A percentile compares a stretch with the other conserved stretches of the same genome.
Conservation (phyloP, 169 alveolate genomes). For the Eimeria praecox region DNA sequence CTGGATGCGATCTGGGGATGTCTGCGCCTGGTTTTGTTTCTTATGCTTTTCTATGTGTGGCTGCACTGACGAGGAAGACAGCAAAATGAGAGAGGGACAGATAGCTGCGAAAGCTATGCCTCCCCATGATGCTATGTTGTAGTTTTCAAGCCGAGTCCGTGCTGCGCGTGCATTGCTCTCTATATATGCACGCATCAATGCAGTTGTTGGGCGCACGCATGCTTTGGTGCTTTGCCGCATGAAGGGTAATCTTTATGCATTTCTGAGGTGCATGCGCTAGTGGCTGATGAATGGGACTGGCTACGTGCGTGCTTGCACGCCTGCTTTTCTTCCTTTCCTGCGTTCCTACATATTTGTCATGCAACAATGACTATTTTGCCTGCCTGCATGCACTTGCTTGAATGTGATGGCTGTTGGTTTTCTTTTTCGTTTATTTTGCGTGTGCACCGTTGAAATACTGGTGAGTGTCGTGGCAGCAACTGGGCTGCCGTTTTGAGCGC, state of each 20-base stretch:
- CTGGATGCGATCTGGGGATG: neutral
- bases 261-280: no score
- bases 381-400: neutral
- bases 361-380: no score
- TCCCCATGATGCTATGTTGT: conserved; percentile 15
- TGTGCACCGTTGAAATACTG: neutral
- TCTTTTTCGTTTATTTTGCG: neutral
- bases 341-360: neutral
- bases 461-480: neutral
- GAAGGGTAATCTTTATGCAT: no score
- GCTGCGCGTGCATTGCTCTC: neutral
- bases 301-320: neutral
- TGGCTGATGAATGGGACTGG: neutral
- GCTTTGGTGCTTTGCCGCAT: neutral
- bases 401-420: neutral
- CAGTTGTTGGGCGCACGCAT: neutral
- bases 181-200: neutral
- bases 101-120: neutral
- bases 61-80: conserved; percentile 72
- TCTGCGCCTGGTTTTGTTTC: neutral
- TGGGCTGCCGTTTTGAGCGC: neutral
- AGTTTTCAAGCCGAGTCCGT: conserved; percentile 73
- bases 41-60: neutral
- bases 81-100: conserved; percentile 24
- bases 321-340: neutral